Base-by-base conservation (phyloP, 768 basidiomycete species). In the Lactarius hengduanensis region DNA sequence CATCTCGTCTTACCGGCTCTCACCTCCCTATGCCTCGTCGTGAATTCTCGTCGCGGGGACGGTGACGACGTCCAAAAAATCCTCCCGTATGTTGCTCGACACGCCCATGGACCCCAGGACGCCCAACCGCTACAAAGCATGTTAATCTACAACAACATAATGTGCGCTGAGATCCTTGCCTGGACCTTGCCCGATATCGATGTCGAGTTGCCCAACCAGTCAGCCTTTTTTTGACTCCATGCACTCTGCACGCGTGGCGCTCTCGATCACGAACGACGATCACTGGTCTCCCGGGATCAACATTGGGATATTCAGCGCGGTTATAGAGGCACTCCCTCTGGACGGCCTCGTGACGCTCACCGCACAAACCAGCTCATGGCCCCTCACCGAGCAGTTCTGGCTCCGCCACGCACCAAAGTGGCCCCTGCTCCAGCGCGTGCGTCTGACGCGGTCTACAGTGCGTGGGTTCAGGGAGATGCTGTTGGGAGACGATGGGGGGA, bases 151-250 rank as follows among this genome's bases (percentile, higher is more conserved):
- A 30, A 16, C 47, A 28, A 28, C 10, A 13, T 3, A 1, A 7
- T 6, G 10, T 16, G n/a, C 61, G 7, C 30, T 2, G 9, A 34
- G 1, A 20, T 62, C 13, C 11, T 45, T 16, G 26, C 41, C n/a
- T 62, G 61, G 61, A n/a, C 43, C 26, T 3, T 16, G 59, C 59
- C 59, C 43, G 59, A 41, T 26, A 13, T 55, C 13, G 53, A 55
- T 1, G 53, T 55, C 22, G 26, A 28, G 13, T 26, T 55, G 26
- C 26, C 30, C 22, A 8, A 55, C 41, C 41, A 7, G 41, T 7
- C 41, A 0, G 41, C 16, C 18, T 41, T 41, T 16, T n/a, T 7
- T 41, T 2, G 16, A 41, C 41, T 0, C 9, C 20, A 30, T 20
- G 32, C 55, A 2, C 55, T 18, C 55, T 11, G 30, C 55, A n/a